These are phyloP conservation scores for Sporothrix humicola DNA, from an alignment of 2,329 filamentous ascomycete genomes.

Conservation along the genomic window DNA sequence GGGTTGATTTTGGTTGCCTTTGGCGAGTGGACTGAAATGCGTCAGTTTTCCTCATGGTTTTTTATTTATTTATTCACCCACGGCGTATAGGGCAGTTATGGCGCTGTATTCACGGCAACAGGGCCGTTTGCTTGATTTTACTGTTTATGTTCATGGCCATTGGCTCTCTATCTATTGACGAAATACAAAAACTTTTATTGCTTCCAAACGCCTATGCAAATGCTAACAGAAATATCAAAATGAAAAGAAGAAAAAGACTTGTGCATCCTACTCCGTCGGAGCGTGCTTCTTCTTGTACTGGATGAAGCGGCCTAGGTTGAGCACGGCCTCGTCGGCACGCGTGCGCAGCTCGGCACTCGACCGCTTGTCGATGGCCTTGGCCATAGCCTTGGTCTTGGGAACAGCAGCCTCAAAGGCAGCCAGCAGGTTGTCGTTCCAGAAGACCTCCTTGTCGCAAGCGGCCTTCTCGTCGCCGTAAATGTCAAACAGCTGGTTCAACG, in stretches of 20 bases:
- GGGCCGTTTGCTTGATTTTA: not conserved
- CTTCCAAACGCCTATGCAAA: slow-evolving; percentile 25
- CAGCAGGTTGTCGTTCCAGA: slow-evolving; percentile 66
- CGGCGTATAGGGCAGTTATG: not conserved
- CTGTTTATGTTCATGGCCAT: not conserved
- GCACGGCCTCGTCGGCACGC: slow-evolving; percentile 64
- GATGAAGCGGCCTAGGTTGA: slow-evolving; percentile 68
- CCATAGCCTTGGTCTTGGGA: slow-evolving; percentile 61
- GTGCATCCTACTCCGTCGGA: not conserved
- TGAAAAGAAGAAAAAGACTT: not conserved
- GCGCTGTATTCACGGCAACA: slow-evolving; percentile 11
- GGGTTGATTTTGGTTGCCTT: not conserved
- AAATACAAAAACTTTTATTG: slow-evolving; percentile 21
- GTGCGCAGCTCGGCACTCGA: slow-evolving; percentile 60
- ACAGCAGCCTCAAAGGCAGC: slow-evolving; percentile 61
- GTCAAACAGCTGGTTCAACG: slow-evolving; percentile 70
- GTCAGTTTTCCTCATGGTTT: not conserved
- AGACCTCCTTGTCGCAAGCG: slow-evolving; percentile 65
- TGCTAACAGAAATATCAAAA: not conserved
- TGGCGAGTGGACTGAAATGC: not conserved
- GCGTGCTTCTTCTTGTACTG: slow-evolving; percentile 66
- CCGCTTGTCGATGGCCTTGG: slow-evolving; percentile 67
- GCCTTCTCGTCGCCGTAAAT: slow-evolving; percentile 67
- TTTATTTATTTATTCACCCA: not conserved
- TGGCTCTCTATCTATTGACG: not conserved